Evolutionary conservation across 176 grass and related monocot species (phyloP), one percentile per base, ranked within the genome.

Genomic region (Phragmites australis): DNA sequence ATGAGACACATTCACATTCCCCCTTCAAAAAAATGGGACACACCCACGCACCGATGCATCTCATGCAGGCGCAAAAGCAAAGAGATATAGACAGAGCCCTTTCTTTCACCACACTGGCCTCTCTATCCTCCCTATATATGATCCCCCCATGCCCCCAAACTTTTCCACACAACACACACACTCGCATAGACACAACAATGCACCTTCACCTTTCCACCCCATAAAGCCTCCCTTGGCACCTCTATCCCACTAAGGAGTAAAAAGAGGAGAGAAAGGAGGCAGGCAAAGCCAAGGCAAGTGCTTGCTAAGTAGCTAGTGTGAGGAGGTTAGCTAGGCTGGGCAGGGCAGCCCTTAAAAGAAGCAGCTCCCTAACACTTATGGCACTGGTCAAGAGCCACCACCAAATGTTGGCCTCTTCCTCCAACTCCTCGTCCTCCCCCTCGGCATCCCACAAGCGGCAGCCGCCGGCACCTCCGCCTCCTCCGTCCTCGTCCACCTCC

Each of bases 371-470:
- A 46, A 81, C 87, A 45, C 65, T 72, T 51, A 89, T 86, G 88
- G 83, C 88, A 86, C 83, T 89, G 19, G 88, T 84, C 31, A 89
- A 89, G 88, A 86, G 78, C 65, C 88, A 89, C 78, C 82, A 91
- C 79, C 90, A 92, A 86, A 92, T 92, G 90, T 86, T 92, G 79
- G 79, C 40, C 83, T 89, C 86, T 14, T 87, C 89, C 4, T 87
- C 85, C 63, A 67, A 79, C 70, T 81, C 83, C 15, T 83, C 88
- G 14, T 81, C 88, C 5, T 79, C 88, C 2, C 43, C 88, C 1
- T 82, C 84, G 30, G 51, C 72, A 14, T 51, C 70, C 7, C 73
- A 78, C 29, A 69, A 64, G 64, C 81, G 14, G 40, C 68, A 13
- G 11, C n/a, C 30, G 11, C 64, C 29, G 40, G 29, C 5, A 23